These are phyloP conservation scores for Manihot esculenta DNA, from an alignment of 441 rosid genomes.

Conservation along the genomic window DNA sequence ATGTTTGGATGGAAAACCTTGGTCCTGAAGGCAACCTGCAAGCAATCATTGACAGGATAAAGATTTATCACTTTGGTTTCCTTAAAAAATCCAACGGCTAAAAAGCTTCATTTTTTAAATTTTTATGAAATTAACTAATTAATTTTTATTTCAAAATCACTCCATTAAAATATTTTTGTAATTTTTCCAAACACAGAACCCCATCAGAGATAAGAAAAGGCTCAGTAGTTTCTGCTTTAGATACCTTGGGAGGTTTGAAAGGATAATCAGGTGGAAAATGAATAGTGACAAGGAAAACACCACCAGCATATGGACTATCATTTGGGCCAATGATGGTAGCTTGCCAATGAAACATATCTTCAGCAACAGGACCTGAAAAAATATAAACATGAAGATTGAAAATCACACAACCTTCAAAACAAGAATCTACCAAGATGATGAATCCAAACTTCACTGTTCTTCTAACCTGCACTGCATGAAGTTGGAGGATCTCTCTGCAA, in stretches of 20 bases:
- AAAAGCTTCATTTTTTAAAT: too few relatives aligned
- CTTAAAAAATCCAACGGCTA: background rate
- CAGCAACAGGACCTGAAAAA: slow-evolving; percentile 68
- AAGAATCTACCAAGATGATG: slow-evolving; percentile 2
- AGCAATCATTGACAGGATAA: background rate
- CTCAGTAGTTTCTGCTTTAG: background rate
- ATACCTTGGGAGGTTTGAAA: slow-evolving; percentile 84
- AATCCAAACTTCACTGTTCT: background rate
- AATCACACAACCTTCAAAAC: slow-evolving; percentile 8
- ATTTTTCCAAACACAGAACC: too few relatives aligned
- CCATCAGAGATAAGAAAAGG: background rate
- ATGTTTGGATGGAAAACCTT: slow-evolving; percentile 72
- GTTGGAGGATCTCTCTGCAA: slow-evolving; percentile 81
- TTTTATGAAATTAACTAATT: too few relatives aligned
- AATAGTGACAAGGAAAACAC: slow-evolving; percentile 74
- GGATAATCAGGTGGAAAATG: slow-evolving; percentile 87
- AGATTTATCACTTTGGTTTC: too few relatives aligned
- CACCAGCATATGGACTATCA: slow-evolving; percentile 82
- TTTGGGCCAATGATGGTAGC: slow-evolving; percentile 84
- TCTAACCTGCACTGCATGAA: slow-evolving; percentile 82
- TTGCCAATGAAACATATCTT: slow-evolving; percentile 90
- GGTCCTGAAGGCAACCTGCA: slow-evolving; percentile 80
- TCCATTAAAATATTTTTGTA: too few relatives aligned
- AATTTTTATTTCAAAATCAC: too few relatives aligned
- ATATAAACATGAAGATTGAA: background rate